A percentile compares a stretch with the other conserved stretches of the same genome.
These are phyloP conservation scores for Suillus clintonianus DNA, from an alignment of 768 basidiomycete genomes.

Conservation along the genomic window DNA sequence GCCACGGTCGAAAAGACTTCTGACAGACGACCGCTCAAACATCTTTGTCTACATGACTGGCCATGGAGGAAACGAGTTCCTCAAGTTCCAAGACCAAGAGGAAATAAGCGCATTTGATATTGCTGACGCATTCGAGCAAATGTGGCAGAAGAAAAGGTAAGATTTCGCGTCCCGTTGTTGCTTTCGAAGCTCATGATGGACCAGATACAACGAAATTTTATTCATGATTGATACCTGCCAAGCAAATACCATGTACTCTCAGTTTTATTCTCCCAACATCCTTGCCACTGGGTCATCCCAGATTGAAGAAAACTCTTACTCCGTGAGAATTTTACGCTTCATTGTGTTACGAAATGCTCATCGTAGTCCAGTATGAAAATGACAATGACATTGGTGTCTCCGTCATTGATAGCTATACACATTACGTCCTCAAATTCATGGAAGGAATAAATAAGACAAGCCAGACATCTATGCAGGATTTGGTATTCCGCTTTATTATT, in stretches of 20 bases:
- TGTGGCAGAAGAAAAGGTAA: constrained; percentile 95
- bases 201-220: constrained; percentile 90
- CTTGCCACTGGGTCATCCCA: constrained; percentile 87
- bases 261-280: constrained; percentile 91
- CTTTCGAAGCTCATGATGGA: not conserved
- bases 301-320: constrained; percentile 90
- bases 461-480: constrained; percentile 73
- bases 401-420: constrained; percentile 94
- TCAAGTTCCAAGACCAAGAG: constrained; percentile 99
- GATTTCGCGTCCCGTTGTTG: constrained; percentile 15
- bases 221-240: constrained; percentile 99
- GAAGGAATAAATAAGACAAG: constrained; percentile 93
- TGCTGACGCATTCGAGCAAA: constrained; percentile 98
- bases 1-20: constrained; percentile 88
- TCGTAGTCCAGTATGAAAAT: constrained; percentile 70
- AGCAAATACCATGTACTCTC: constrained; percentile 93
- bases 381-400: constrained; percentile 94
- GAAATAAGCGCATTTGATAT: constrained; percentile 96
- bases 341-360: constrained; percentile 2
- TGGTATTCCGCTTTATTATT: constrained; percentile 52
- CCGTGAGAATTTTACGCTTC: constrained; percentile 49
- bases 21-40: constrained; percentile 89
- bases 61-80: constrained; percentile 96
- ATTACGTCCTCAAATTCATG: constrained; percentile 88
- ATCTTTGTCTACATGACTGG: constrained; percentile 99